phyloP scores from a whole-genome alignment of 208 protist species.

The Leishmania tropica region DNA sequence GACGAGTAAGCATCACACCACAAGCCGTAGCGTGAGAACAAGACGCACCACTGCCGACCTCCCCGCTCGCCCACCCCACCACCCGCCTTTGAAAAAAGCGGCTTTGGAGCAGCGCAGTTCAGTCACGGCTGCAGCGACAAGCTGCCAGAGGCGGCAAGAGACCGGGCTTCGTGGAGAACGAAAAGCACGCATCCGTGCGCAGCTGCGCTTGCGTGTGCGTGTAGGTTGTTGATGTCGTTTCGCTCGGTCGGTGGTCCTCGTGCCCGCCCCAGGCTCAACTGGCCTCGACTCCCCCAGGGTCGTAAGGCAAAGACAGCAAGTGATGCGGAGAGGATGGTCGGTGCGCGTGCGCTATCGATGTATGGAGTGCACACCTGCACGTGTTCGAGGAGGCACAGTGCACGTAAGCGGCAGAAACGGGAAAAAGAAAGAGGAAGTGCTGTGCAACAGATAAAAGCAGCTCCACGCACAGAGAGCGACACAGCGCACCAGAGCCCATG shows the following conservation, averaged over 20 bases:
- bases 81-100: background rate
- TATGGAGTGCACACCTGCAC: background rate
- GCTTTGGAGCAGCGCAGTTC: background rate
- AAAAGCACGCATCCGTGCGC: too few relatives aligned
- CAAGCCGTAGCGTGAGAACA: too few relatives aligned
- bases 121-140: too few relatives aligned
- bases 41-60: too few relatives aligned
- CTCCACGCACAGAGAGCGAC: background rate
- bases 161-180: background rate
- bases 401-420: background rate
- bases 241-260: too few relatives aligned
- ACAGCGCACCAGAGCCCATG: too few relatives aligned
- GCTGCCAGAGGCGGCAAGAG: background rate
- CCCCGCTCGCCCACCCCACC: too few relatives aligned
- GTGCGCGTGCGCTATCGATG: background rate
- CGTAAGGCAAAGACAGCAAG: background rate
- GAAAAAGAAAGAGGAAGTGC: background rate
- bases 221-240: background rate
- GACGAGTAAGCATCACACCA: constrained; percentile 23
- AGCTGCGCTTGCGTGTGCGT: too few relatives aligned
- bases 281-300: too few relatives aligned
- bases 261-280: too few relatives aligned
- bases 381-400: background rate
- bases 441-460: background rate
- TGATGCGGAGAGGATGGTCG: background rate